Conservation (phyloP, 768 basidiomycete species). For the Solioccasus polychromus region DNA sequence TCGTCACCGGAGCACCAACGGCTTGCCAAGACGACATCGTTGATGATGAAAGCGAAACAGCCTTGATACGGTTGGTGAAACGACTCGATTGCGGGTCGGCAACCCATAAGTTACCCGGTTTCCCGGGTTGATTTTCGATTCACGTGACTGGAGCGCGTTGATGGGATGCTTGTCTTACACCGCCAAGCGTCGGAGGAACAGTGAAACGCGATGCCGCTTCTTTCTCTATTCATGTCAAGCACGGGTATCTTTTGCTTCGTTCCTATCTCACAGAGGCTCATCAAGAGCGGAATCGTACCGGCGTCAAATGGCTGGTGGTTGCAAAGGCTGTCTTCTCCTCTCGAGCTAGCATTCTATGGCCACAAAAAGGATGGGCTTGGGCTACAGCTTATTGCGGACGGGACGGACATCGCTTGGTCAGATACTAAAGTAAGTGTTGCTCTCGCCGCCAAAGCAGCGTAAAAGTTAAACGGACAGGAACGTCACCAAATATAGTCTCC, state of each 20-base stretch:
- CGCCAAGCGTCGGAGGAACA: too few species aligned
- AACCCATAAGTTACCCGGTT: not conserved
- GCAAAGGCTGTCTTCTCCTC: not conserved
- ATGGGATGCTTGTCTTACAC: not conserved
- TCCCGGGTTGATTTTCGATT: conserved; percentile 14
- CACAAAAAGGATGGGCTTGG: not conserved
- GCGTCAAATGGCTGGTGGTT: conserved; percentile 6
- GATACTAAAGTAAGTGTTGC: conserved; percentile 6
- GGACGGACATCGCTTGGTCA: not conserved
- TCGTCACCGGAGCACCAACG: conserved; percentile 44
- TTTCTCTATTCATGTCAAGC: conserved; percentile 23
- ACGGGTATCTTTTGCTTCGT: conserved; percentile 27
- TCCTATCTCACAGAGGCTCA: conserved; percentile 24
- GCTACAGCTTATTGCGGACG: not conserved
- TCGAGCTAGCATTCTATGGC: not conserved
- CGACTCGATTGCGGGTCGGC: too few species aligned
- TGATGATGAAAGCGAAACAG: not conserved
- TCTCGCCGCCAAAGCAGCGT: not conserved
- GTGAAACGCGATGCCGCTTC: too few species aligned
- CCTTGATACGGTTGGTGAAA: not conserved
- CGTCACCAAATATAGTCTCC: not conserved
- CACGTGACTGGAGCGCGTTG: conserved; percentile 22
- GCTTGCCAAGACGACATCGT: conserved; percentile 39
- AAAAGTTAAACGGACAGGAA: conserved; percentile 1
- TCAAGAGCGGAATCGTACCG: conserved; percentile 20